phyloP scores from a whole-genome alignment of 192 early-diverging fungal genomes.

The Neocallimastix lanati region DNA sequence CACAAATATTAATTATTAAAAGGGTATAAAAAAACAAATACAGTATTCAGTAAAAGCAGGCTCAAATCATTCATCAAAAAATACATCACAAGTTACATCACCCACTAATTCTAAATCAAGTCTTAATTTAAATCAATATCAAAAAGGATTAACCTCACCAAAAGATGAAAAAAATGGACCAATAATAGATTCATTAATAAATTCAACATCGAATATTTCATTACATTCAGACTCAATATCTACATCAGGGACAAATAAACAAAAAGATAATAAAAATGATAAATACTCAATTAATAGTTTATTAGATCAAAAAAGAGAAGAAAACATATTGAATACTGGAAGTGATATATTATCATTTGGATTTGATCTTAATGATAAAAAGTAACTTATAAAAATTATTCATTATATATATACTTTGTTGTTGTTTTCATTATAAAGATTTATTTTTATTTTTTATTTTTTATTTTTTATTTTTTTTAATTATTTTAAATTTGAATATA shows the following conservation, averaged over 20 bases:
- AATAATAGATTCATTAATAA: background rate
- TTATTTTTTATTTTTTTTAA: no score
- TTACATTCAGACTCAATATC: background rate
- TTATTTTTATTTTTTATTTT: no score
- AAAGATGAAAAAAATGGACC: background rate
- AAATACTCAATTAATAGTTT: background rate
- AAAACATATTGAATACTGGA: background rate
- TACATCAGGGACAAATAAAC: background rate
- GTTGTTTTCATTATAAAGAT: no score
- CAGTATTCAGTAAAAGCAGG: background rate
- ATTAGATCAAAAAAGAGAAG: background rate
- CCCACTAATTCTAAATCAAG: background rate
- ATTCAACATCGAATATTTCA: background rate
- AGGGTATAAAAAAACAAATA: background rate
- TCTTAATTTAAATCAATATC: background rate
- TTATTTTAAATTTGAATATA: no score
- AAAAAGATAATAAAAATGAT: background rate
- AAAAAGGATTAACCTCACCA: background rate
- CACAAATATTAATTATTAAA: no score
- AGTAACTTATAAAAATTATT: no score
- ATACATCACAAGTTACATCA: background rate
- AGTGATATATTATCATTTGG: background rate
- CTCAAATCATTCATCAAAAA: background rate
- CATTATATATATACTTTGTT: no score
- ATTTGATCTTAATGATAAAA: background rate